Percentiles rank a stretch among this genome's conserved stretches.
These are phyloP conservation scores for Solanum boliviense DNA, from an alignment of 257 asterid species.

Conservation along the genomic window DNA sequence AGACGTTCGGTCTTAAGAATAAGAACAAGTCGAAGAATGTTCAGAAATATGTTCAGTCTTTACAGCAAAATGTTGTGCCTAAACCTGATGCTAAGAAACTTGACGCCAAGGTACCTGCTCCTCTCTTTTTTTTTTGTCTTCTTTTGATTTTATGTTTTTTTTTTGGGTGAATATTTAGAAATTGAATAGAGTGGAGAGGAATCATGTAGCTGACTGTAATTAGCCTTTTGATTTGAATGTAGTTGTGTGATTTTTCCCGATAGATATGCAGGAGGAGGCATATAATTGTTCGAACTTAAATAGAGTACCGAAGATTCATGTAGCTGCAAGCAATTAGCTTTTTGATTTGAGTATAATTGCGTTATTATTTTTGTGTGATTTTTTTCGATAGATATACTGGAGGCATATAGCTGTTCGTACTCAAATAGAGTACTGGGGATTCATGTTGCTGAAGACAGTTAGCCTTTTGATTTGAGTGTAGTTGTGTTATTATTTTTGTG, in stretches of 20 bases:
- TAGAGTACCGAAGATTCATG: not conserved
- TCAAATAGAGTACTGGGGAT: not conserved
- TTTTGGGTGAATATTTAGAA: not conserved
- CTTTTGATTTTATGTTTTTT: not conserved
- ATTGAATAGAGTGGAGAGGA: not conserved
- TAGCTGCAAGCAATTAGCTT: not conserved
- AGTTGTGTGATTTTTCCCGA: not conserved
- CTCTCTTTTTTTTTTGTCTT: not conserved
- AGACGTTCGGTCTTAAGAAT: slow-evolving; percentile 95
- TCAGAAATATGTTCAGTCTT: slow-evolving; percentile 88
- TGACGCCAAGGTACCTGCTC: slow-evolving; percentile 54
- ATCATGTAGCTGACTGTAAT: no score
- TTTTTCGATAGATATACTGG: not conserved
- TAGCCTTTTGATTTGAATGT: not conserved
- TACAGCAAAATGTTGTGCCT: slow-evolving; percentile 69
- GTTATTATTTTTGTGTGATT: not conserved
- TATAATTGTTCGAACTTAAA: no score
- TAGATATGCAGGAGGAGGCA: not conserved
- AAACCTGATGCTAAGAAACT: slow-evolving; percentile 50
- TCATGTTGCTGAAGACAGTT: not conserved
- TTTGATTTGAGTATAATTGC: not conserved
- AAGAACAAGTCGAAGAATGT: slow-evolving; percentile 89
- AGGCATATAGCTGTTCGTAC: not conserved
- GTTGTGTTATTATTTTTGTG: not conserved
- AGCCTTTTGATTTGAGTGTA: not conserved